A percentile compares a stretch with the other conserved stretches of the same genome.
These are phyloP conservation scores for Hemileia vastatrix DNA, from an alignment of 1,284 basidiomycete species.

Conservation along the genomic window DNA sequence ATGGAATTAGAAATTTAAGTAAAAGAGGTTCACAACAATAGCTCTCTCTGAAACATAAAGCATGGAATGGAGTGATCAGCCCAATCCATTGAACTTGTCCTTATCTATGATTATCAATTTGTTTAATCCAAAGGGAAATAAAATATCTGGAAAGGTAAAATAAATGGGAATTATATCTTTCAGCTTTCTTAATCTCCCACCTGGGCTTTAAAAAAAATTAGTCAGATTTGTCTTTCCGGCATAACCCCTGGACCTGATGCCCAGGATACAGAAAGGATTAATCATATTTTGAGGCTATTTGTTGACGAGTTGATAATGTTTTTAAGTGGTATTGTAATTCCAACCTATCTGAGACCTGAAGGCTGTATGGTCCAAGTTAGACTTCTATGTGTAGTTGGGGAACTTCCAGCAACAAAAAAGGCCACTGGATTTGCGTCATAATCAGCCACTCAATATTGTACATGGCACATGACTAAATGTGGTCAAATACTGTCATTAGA, in stretches of 20 bases:
- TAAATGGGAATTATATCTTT: slow-evolving; percentile 23
- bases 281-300: slow-evolving; percentile 18
- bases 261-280: slow-evolving; percentile 13
- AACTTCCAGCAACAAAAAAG: too few species aligned
- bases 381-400: too few species aligned
- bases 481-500: too few species aligned
- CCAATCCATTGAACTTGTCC: slow-evolving; percentile 1
- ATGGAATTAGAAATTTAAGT: background rate
- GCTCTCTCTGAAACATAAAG: slow-evolving; percentile 3
- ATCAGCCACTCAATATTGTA: too few species aligned
- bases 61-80: slow-evolving; percentile 1
- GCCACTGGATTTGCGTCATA: too few species aligned
- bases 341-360: slow-evolving; percentile 1
- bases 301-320: slow-evolving; percentile 14
- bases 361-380: slow-evolving; percentile 6
- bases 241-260: slow-evolving; percentile 22
- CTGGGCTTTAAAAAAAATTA: slow-evolving; percentile 13
- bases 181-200: slow-evolving; percentile 23
- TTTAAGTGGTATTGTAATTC: slow-evolving; percentile 5
- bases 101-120: slow-evolving; percentile 23
- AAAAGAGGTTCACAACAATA: background rate
- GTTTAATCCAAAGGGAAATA: slow-evolving; percentile 24
- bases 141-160: too few species aligned
- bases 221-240: slow-evolving; percentile 20
- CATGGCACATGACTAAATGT: too few species aligned